Percentiles rank a stretch among this genome's conserved stretches.
These are phyloP conservation scores for Phytophthora quininea DNA, from an alignment of 352 stramenopile genomes.

Conservation along the genomic window DNA sequence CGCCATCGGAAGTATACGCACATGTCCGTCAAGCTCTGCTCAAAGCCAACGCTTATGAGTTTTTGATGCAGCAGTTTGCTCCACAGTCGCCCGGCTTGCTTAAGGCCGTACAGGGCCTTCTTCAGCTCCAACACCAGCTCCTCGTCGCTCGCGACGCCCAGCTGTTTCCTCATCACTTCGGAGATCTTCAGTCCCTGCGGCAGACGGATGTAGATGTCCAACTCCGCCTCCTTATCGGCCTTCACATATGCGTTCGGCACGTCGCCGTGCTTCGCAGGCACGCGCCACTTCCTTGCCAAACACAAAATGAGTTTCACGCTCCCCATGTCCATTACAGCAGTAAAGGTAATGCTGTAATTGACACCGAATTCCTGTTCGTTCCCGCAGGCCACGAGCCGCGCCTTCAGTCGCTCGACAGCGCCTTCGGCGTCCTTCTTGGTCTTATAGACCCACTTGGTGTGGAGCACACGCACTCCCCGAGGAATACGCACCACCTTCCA, in stretches of 20 bases:
- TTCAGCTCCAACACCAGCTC: constrained; percentile 20
- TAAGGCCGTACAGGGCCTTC: constrained; percentile 39
- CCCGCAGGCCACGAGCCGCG: constrained; percentile 20
- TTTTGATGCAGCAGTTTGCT: constrained; percentile 19
- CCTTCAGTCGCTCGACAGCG: constrained; percentile 25
- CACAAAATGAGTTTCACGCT: constrained; percentile 25
- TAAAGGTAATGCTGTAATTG: constrained; percentile 25
- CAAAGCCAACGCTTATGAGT: constrained; percentile 19
- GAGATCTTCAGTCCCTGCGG: constrained; percentile 25
- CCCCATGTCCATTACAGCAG: constrained; percentile 27
- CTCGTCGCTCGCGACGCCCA: constrained; percentile 2
- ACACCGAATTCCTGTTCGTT: constrained; percentile 25
- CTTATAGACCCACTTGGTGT: constrained; percentile 37
- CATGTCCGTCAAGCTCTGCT: constrained; percentile 27
- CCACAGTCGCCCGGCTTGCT: constrained; percentile 41
- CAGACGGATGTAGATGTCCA: constrained; percentile 27
- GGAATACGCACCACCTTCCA: constrained; percentile 7
- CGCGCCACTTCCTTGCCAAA: constrained; percentile 1
- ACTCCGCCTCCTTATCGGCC: constrained; percentile 14
- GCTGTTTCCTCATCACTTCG: background rate
- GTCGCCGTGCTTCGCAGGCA: constrained; percentile 29
- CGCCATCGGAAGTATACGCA: constrained; percentile 32
- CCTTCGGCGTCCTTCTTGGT: constrained; percentile 28
- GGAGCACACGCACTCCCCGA: constrained; percentile 3
- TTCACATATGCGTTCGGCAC: constrained; percentile 39